These are phyloP conservation scores for Hypsizygus marmoreus DNA, from an alignment of 768 basidiomycete species.

Conservation along the genomic window DNA sequence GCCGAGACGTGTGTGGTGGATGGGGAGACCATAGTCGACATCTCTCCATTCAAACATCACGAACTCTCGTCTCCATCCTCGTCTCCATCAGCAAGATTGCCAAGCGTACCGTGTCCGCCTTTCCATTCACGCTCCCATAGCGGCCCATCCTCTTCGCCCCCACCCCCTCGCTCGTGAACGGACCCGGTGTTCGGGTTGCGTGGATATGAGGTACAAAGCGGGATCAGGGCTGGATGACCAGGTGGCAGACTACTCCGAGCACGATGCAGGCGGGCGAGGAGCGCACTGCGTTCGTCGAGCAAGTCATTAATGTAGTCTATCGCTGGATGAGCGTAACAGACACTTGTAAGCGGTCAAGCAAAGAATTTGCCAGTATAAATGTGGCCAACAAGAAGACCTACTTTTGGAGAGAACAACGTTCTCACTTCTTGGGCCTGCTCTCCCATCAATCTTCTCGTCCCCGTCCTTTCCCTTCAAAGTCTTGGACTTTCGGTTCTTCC, in stretches of 20 bases:
- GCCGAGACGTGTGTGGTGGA: not conserved
- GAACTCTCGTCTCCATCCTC: constrained; percentile 44
- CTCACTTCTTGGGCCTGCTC: constrained; percentile 89
- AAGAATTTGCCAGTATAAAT: not conserved
- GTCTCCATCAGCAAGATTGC: constrained; percentile 45
- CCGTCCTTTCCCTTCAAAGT: constrained; percentile 41
- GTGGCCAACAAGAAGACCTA: constrained; percentile 47
- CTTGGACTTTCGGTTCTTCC: constrained; percentile 52
- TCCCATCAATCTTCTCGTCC: constrained; percentile 70
- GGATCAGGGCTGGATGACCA: constrained; percentile 57
- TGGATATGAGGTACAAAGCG: constrained; percentile 25
- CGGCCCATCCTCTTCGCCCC: constrained; percentile 27
- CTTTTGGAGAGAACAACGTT: constrained; percentile 88
- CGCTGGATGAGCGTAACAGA: constrained; percentile 44
- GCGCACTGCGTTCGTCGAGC: constrained; percentile 55
- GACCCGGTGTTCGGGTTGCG: constrained; percentile 19
- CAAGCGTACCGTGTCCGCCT: constrained; percentile 61
- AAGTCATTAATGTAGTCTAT: constrained; percentile 83
- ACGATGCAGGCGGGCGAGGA: constrained; percentile 59
- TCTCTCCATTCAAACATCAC: constrained; percentile 5
- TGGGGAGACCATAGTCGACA: not conserved
- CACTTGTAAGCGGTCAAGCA: constrained; percentile 5
- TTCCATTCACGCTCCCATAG: constrained; percentile 88
- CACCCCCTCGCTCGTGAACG: constrained; percentile 19
- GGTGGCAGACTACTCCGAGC: constrained; percentile 60